Base-by-base conservation (phyloP, 2,329 filamentous ascomycete species). In the Cladobotryum mycophilum region DNA sequence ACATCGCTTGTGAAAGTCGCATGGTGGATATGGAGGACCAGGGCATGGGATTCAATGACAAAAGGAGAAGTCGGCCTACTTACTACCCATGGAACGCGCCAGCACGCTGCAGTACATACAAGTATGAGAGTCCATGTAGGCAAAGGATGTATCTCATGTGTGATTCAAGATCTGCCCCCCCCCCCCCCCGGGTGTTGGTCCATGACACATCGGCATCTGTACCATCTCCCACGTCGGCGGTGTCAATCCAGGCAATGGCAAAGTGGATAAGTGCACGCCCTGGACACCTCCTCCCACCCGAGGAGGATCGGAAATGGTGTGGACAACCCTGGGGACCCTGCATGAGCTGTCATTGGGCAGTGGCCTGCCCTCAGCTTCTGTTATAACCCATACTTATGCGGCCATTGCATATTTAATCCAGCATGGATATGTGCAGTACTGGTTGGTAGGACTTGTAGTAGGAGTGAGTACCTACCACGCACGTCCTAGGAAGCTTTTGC, bases 271-370 rank as follows among this genome's bases (percentile, higher is more conserved):
- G 25, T 34, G 38, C n/a, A 34, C 45, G 34, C 41, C 45, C 34
- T 37, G 41, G 38, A 11, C 22, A 41, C 34, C 35, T 45, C 34
- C 42, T 45, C 42, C 47, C 44, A 42, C 49, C 22, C 49, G 45
- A 44, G 20, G 38, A 47, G 48, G 51, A 52, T 52, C 51, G 47
- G 47, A 30, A 30, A 49, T 41, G 41, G 33, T 41, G 40, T 36
- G 41, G 49, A 36, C 44, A 38, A 40, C 25, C 37, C 37, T 22
- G 18, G 51, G 51, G 51, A 47, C 20, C 18, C 50, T 37, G 45
- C 35, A 48, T 49, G 47, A 47, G 45, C 46, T 41, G 18, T 33
- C 51, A 41, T 45, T 46, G 25, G 41, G 36, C 15, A 37, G 36
- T 5, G 20, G 41, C 38, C 38, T 34, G 49, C 5, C 49, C 38